Evolutionary conservation across 2,329 filamentous ascomycete genomes (phyloP).

Genomic region (Neoarthrinium moseri): DNA sequence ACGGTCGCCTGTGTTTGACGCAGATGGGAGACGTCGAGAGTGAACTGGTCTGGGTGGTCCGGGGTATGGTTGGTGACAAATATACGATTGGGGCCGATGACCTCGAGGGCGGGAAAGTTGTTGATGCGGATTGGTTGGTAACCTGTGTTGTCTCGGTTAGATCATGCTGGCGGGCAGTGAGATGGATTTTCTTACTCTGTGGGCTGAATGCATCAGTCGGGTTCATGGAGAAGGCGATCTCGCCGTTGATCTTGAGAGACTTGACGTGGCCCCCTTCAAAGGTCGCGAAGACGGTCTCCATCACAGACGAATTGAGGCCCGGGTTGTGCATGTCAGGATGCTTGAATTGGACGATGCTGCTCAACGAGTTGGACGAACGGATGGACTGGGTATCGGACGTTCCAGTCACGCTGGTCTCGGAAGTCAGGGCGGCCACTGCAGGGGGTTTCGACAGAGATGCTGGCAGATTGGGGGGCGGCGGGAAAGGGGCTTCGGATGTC

Average conservation of each 20-base stretch:
- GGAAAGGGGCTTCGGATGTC: conserved; percentile 29
- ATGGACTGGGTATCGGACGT: conserved; percentile 88
- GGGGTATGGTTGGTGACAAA: conserved; percentile 71
- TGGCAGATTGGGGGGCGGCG: conserved; percentile 36
- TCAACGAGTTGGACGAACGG: conserved; percentile 80
- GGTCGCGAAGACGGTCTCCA: conserved; percentile 85
- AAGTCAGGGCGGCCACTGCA: conserved; percentile 54
- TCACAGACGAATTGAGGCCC: conserved; percentile 83
- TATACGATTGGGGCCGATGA: conserved; percentile 89
- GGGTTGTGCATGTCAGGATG: conserved; percentile 80
- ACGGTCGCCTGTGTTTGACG: conserved; percentile 63
- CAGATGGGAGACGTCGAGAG: conserved; percentile 70
- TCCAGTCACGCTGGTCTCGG: conserved; percentile 58
- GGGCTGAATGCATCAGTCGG: conserved; percentile 44
- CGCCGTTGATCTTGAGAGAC: conserved; percentile 75
- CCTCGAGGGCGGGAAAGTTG: conserved; percentile 84
- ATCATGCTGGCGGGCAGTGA: conserved; percentile 29
- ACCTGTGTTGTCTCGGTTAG: conserved; percentile 29
- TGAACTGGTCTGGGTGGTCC: conserved; percentile 76
- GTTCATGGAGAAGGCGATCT: conserved; percentile 87
- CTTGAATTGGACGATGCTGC: conserved; percentile 64
- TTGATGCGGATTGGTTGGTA: conserved; percentile 76
- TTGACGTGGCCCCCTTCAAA: conserved; percentile 75
- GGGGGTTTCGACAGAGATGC: conserved; percentile 39
- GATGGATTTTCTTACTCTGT: conserved; percentile 42